Evolutionary conservation across 768 basidiomycete genomes (phyloP), one percentile per base, ranked within the genome.

Genomic region (Lentinus brumalis): DNA sequence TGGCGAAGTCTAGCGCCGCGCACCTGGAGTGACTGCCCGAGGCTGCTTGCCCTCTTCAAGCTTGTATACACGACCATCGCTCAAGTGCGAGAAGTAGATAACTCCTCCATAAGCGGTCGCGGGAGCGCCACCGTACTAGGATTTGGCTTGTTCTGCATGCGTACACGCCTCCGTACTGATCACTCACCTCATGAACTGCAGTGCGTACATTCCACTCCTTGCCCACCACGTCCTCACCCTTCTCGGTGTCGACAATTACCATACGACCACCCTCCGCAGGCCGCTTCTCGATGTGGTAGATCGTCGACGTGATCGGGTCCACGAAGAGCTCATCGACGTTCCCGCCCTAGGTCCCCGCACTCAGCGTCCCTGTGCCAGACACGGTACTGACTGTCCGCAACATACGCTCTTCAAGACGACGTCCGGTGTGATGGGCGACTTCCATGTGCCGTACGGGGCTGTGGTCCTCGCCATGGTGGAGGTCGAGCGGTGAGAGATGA

Each of bases 371-470:
- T 26, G 21, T 26, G 21, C 21, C 21, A 26, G 21, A 26, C 21
- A 26, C 21, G 21, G 21, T 26, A 26, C 21, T 26, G 21, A 26
- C 21, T 26, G 21, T 26, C 21, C 21, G 21, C 21, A 26, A 64
- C 63, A 54, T 53, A 81, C 80, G 50, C 75, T 74, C 69, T 81
- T 75, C 4, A 82, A 78, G 59, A 88, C 77, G 35, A 77, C 73
- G 44, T 85, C 81, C 18, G 83, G 74, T 1, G 81, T 79, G 57
- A 89, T 79, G 5, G 83, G 79, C 2, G 86, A 86, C 5, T 75
- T 71, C 87, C 88, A 90, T 21, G 81, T 82, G 29, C 86, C 88
- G 67, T 79, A 89, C 0, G 86, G 83, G 7, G 85, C 83, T 0
- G 63, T 59, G 15, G 64, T 66, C 44, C 53, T 57, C 42, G 57